Percentiles rank a stretch among this genome's conserved stretches.
Conservation (phyloP, 192 early-diverging fungal genomes). For the Backusella tarrabulga region DNA sequence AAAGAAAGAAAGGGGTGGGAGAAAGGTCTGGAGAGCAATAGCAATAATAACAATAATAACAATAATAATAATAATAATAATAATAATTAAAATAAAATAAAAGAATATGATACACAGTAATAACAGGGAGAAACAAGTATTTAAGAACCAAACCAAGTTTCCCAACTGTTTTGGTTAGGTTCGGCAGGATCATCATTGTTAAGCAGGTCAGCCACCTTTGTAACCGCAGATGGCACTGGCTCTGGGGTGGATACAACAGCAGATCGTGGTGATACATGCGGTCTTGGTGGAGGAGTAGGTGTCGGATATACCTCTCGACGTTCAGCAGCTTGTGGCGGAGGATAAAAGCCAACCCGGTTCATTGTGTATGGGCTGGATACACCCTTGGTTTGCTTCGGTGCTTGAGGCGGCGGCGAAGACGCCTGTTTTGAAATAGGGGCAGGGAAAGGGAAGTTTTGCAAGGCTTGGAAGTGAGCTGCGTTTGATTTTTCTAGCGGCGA, state of each 20-base stretch:
- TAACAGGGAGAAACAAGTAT: constrained; percentile 1
- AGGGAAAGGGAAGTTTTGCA: constrained; percentile 27
- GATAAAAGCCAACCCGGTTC: constrained; percentile 14
- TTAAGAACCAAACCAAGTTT: constrained; percentile 38
- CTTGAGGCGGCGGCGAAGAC: not conserved
- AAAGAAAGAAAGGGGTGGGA: not conserved
- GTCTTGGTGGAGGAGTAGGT: not conserved
- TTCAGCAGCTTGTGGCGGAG: not conserved
- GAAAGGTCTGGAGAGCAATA: not conserved
- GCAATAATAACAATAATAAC: not conserved
- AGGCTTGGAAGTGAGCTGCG: constrained; percentile 20
- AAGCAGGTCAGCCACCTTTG: constrained; percentile 34
- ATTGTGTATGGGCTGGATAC: not conserved
- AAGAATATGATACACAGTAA: constrained; percentile 2
- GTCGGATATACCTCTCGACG: not conserved
- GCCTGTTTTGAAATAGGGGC: constrained; percentile 10
- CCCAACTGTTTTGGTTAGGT: constrained; percentile 32
- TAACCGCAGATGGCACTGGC: constrained; percentile 27
- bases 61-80: not conserved
- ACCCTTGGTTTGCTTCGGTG: not conserved
- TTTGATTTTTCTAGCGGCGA: constrained; percentile 14
- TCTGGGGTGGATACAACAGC: not conserved
- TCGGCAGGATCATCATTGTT: constrained; percentile 38
- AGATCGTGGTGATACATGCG: constrained; percentile 6
- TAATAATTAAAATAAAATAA: not conserved